Evolutionary conservation across 495 filamentous ascomycete species (phyloP).

Genomic region (Cairneyella variabilis): DNA sequence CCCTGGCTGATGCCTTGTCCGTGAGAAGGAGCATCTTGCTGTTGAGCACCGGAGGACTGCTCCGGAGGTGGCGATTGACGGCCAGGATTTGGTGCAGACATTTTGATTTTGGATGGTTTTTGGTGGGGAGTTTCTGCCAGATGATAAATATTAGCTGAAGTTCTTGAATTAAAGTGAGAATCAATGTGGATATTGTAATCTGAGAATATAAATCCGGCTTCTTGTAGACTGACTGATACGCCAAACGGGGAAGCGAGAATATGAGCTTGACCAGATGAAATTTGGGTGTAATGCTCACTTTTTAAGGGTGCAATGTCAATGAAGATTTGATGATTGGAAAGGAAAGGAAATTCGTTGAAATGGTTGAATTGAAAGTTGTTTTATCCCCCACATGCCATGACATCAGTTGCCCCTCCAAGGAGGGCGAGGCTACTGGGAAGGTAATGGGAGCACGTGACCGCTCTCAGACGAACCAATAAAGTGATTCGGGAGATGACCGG

Average conservation of each 20-base stretch:
- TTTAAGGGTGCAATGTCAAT: not conserved
- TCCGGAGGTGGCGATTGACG: conserved; percentile 82
- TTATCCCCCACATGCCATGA: not conserved
- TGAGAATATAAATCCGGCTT: too few relatives aligned
- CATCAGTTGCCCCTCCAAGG: not conserved
- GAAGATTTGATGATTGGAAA: not conserved
- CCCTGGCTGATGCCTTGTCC: conserved; percentile 43
- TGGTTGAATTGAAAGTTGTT: not conserved
- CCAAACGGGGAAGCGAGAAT: too few relatives aligned
- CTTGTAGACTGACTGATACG: too few relatives aligned
- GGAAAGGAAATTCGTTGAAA: not conserved
- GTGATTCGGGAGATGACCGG: not conserved
- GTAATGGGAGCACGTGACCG: too few relatives aligned
- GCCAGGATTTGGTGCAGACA: conserved; percentile 60
- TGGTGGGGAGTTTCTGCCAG: too few relatives aligned
- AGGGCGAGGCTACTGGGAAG: not conserved
- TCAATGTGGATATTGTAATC: too few relatives aligned
- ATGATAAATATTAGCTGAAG: too few relatives aligned
- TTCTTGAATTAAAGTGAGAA: too few relatives aligned
- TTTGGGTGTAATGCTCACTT: too few relatives aligned
- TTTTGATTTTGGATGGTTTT: conserved; percentile 29
- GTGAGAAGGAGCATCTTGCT: conserved; percentile 36
- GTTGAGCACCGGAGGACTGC: conserved; percentile 60
- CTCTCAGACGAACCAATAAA: too few relatives aligned
- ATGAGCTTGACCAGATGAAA: too few relatives aligned